Conservation (phyloP, 2,329 filamentous ascomycete species). For the Orbilia brochopaga region DNA sequence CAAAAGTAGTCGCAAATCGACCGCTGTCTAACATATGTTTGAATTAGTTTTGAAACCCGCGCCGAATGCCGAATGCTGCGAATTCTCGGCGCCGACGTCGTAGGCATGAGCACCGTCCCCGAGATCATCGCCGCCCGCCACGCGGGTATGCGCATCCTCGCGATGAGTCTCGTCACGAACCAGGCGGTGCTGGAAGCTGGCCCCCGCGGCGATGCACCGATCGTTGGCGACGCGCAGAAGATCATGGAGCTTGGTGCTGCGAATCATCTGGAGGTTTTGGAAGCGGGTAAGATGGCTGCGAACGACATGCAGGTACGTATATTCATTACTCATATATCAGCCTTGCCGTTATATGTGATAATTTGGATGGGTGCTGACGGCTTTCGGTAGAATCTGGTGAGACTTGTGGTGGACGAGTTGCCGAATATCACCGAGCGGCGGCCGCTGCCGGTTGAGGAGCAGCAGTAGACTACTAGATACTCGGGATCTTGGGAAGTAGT, state of each 20-base stretch:
- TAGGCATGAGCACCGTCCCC: slow-evolving; percentile 73
- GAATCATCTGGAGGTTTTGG: slow-evolving; percentile 70
- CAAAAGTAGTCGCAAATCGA: neutral
- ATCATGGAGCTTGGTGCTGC: slow-evolving; percentile 67
- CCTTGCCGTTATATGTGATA: too few species aligned
- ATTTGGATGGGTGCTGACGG: neutral
- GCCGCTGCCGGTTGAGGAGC: slow-evolving; percentile 29
- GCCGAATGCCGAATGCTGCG: slow-evolving; percentile 70
- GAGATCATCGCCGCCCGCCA: slow-evolving; percentile 72
- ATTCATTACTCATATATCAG: too few species aligned
- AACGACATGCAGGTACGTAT: slow-evolving; percentile 67
- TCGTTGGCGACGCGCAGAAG: slow-evolving; percentile 62
- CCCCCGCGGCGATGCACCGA: slow-evolving; percentile 65
- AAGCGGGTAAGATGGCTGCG: slow-evolving; percentile 67
- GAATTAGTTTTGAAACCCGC: slow-evolving; percentile 67
- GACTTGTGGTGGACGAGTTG: slow-evolving; percentile 44
- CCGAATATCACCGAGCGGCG: slow-evolving; percentile 36
- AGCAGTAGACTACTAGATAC: slow-evolving; percentile 21
- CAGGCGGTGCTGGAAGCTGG: slow-evolving; percentile 67
- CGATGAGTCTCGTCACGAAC: slow-evolving; percentile 72
- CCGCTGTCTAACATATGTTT: neutral
- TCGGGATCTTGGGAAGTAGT: neutral
- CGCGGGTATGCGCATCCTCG: slow-evolving; percentile 68
- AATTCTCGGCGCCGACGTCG: slow-evolving; percentile 69
- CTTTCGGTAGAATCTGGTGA: slow-evolving; percentile 31